phyloP scores from a whole-genome alignment of 2,329 filamentous ascomycete genomes.

The Dactylellina haptotyla region DNA sequence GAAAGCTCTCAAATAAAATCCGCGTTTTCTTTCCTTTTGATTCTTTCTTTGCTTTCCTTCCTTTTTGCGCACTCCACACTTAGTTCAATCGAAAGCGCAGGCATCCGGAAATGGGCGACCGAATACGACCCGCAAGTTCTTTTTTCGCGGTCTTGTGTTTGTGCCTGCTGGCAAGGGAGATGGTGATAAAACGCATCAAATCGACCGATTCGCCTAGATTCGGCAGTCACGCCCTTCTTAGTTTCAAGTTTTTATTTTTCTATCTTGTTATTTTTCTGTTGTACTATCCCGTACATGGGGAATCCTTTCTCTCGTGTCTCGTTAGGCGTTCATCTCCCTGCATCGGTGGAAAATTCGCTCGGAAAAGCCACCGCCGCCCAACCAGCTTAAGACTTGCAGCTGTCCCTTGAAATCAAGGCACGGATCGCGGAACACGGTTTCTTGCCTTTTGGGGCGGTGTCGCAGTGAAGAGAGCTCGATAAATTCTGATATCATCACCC shows the following conservation, averaged over 20 bases:
- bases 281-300: not conserved
- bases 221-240: constrained; percentile 15
- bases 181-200: constrained; percentile 31
- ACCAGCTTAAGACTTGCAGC: constrained; percentile 14
- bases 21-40: not conserved
- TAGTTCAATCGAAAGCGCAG: not conserved
- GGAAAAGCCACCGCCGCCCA: constrained; percentile 45
- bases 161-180: constrained; percentile 1
- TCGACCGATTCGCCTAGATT: constrained; percentile 29
- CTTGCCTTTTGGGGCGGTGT: no score
- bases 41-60: not conserved
- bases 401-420: constrained; percentile 37
- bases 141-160: not conserved
- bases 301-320: constrained; percentile 17
- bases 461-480: not conserved
- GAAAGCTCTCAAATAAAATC: not conserved
- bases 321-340: constrained; percentile 26
- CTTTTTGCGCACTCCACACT: constrained; percentile 15
- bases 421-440: constrained; percentile 36
- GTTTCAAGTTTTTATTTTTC: constrained; percentile 35
- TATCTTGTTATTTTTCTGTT: not conserved
- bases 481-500: constrained; percentile 1
- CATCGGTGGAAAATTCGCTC: constrained; percentile 47
- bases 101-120: constrained; percentile 9
- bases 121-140: constrained; percentile 27